Conservation (phyloP, 2,329 filamentous ascomycete species). For the Salinomyces thailandicus region DNA sequence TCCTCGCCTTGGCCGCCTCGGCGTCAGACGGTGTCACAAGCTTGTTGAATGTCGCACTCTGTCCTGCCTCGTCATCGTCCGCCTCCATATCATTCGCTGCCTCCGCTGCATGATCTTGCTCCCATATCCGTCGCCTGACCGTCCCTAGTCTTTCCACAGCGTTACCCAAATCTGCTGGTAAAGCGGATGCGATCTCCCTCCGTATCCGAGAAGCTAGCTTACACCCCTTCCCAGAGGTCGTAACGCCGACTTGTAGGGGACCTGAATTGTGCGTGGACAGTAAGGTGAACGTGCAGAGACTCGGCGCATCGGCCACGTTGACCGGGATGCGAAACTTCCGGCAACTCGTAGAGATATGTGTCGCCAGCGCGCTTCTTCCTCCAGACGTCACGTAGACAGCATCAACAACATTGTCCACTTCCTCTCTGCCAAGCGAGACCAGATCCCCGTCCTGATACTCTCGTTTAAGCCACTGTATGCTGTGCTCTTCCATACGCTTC, state of each 20-base stretch:
- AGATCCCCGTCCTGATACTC: conserved; percentile 63
- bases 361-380: conserved; percentile 38
- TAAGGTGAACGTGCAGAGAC: conserved; percentile 79
- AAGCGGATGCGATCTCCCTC: conserved; percentile 70
- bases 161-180: conserved; percentile 63
- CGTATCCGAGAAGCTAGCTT: conserved; percentile 84
- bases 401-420: conserved; percentile 71
- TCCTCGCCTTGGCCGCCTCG: conserved; percentile 62
- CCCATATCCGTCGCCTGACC: conserved; percentile 59
- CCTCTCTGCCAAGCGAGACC: conserved; percentile 64
- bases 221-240: conserved; percentile 88
- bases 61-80: conserved; percentile 55
- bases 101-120: conserved; percentile 55
- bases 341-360: conserved; percentile 65
- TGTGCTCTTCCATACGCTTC: conserved; percentile 54
- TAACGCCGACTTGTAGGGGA: conserved; percentile 87
- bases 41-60: conserved; percentile 73
- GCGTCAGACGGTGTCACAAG: conserved; percentile 65
- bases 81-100: conserved; percentile 34
- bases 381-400: conserved; percentile 76
- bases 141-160: conserved; percentile 71
- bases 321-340: conserved; percentile 73
- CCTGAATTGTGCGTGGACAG: conserved; percentile 84
- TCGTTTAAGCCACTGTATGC: conserved; percentile 55
- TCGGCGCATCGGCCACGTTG: conserved; percentile 81